These are phyloP conservation scores for Calonectria ilicicola DNA, from an alignment of 2,329 filamentous ascomycete species.

Conservation along the genomic window DNA sequence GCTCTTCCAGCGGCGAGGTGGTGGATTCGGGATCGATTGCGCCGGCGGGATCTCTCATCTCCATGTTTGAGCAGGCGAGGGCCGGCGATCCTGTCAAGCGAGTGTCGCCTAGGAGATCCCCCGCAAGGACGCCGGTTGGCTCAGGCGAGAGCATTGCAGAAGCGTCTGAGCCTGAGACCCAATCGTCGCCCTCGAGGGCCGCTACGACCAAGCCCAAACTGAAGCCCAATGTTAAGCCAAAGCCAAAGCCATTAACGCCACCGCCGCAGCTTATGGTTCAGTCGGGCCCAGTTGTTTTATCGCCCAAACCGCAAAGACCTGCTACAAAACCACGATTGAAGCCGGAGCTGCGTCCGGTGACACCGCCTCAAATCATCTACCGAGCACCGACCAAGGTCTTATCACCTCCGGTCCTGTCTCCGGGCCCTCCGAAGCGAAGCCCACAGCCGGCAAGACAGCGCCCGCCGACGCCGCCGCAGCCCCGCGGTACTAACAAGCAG, in stretches of 20 bases:
- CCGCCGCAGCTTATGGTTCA: constrained; percentile 32
- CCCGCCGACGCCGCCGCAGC: constrained; percentile 53
- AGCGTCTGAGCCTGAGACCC: constrained; percentile 3
- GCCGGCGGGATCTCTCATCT: constrained; percentile 73
- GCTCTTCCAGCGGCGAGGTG: constrained; percentile 43
- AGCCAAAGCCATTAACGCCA: constrained; percentile 36
- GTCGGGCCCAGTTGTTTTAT: constrained; percentile 43
- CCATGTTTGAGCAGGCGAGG: constrained; percentile 72
- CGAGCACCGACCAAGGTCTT: constrained; percentile 32
- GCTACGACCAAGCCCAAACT: constrained; percentile 41
- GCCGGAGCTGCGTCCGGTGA: constrained; percentile 45
- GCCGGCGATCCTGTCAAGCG: constrained; percentile 51
- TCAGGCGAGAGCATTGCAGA: constrained; percentile 30
- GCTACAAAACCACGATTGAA: constrained; percentile 44
- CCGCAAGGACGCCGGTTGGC: constrained; percentile 21
- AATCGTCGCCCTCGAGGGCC: background rate
- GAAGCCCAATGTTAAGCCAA: constrained; percentile 42
- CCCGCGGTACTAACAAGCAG: constrained; percentile 43
- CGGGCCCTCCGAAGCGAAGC: constrained; percentile 45
- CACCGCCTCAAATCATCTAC: constrained; percentile 43
- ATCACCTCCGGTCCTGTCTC: constrained; percentile 37
- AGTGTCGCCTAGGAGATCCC: constrained; percentile 36
- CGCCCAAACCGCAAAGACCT: constrained; percentile 49
- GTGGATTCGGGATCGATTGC: constrained; percentile 68
- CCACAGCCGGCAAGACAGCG: constrained; percentile 34